Evolutionary conservation across 768 basidiomycete genomes (phyloP).

Genomic region (Udeniomyces megalosporus): DNA sequence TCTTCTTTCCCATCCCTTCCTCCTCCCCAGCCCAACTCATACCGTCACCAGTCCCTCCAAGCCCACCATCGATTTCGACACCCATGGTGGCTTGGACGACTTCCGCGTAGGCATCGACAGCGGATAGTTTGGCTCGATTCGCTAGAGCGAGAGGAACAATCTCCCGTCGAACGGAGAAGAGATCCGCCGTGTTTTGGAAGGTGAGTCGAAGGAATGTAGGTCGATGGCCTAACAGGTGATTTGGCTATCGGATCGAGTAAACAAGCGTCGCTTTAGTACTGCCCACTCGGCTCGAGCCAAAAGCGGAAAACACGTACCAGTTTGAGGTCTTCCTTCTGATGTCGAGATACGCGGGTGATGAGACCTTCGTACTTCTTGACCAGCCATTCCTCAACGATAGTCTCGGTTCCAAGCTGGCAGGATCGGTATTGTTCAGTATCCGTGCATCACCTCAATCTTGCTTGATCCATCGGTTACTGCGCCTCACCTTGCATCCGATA

Average conservation of each 20-base stretch:
- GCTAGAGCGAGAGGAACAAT: constrained; percentile 73
- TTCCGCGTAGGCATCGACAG: constrained; percentile 94
- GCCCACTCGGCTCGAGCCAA: no score
- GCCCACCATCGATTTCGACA: constrained; percentile 42
- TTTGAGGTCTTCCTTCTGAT: constrained; percentile 83
- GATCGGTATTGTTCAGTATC: not conserved
- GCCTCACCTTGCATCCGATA: constrained; percentile 76
- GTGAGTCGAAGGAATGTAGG: constrained; percentile 72
- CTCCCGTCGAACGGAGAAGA: constrained; percentile 72
- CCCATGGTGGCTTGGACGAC: constrained; percentile 50
- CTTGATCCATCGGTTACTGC: not conserved
- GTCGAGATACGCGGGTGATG: constrained; percentile 57
- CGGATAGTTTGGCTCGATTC: constrained; percentile 81
- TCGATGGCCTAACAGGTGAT: constrained; percentile 89
- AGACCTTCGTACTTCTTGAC: constrained; percentile 82
- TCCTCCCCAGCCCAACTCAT: constrained; percentile 16
- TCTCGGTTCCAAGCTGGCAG: constrained; percentile 57
- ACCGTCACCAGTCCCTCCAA: constrained; percentile 34
- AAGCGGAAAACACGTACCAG: constrained; percentile 31
- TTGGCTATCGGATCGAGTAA: no score
- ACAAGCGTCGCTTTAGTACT: no score
- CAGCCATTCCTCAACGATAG: constrained; percentile 85
- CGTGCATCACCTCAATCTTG: not conserved
- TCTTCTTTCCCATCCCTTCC: constrained; percentile 35
- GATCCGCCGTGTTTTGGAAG: constrained; percentile 86